Conservation (phyloP, 495 filamentous ascomycete genomes). For the Tuber borchii region DNA sequence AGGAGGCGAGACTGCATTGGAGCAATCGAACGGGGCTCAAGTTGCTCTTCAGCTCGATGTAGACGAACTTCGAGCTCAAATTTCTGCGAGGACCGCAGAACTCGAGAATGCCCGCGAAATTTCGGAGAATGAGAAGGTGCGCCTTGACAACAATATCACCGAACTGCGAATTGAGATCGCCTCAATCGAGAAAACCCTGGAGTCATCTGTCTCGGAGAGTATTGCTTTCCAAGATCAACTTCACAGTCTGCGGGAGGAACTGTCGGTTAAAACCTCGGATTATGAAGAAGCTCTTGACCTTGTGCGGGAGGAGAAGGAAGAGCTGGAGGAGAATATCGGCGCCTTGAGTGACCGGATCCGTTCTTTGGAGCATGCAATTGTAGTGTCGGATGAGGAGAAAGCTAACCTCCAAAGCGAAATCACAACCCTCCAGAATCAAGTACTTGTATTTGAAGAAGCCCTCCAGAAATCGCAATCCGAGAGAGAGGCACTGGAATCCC, state of each 20-base stretch:
- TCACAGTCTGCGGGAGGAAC: background rate
- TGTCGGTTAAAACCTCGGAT: conserved; percentile 12
- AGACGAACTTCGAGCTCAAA: conserved; percentile 9
- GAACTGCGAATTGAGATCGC: background rate
- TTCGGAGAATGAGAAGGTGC: conserved; percentile 5
- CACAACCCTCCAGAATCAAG: conserved; percentile 19
- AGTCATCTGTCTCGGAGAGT: conserved; percentile 2
- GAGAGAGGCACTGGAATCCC: conserved; percentile 17
- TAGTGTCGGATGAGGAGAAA: conserved; percentile 14
- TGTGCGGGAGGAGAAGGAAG: conserved; percentile 25
- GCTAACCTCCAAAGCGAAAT: conserved; percentile 19
- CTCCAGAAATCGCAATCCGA: conserved; percentile 10
- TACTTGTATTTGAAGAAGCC: conserved; percentile 17
- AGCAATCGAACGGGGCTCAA: background rate
- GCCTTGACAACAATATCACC: conserved; percentile 11
- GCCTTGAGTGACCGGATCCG: conserved; percentile 16
- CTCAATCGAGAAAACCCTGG: conserved; percentile 4
- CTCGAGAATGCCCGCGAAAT: conserved; percentile 10
- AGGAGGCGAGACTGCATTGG: background rate
- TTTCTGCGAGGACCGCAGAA: conserved; percentile 12
- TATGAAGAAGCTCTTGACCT: conserved; percentile 8
- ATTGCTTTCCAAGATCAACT: background rate
- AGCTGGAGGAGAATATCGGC: conserved; percentile 17
- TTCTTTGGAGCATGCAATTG: conserved; percentile 16
- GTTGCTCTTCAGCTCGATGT: background rate